phyloP scores from a whole-genome alignment of 768 basidiomycete genomes.

The Paxillus ammoniavirescens region DNA sequence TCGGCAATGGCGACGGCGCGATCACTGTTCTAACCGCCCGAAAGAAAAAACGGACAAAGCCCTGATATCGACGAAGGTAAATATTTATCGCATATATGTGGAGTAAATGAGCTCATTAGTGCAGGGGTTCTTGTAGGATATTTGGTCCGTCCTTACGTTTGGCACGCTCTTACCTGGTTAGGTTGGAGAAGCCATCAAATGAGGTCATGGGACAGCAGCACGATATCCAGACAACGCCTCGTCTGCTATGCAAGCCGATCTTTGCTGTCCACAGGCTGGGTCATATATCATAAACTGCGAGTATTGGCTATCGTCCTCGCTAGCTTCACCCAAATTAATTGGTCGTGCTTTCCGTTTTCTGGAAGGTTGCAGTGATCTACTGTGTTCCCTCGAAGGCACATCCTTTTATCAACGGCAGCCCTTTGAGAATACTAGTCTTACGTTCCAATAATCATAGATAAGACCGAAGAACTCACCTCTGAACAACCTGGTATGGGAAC shows the following conservation, averaged over 20 bases:
- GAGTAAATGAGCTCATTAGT: slow-evolving; percentile 4
- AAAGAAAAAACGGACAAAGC: slow-evolving; percentile 45
- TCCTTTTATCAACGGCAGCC: not conserved
- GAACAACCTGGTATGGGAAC: not conserved
- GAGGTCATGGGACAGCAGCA: slow-evolving; percentile 3
- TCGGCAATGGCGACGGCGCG: slow-evolving; percentile 15
- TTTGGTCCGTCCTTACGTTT: slow-evolving; percentile 18
- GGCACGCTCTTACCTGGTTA: not conserved
- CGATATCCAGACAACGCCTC: not conserved
- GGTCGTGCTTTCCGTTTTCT: slow-evolving; percentile 14
- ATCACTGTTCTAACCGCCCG: slow-evolving; percentile 64
- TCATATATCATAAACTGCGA: not conserved
- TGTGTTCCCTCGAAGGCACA: not conserved
- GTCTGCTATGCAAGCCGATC: not conserved
- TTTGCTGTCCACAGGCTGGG: not conserved
- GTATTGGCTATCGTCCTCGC: not conserved
- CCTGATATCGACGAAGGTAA: slow-evolving; percentile 11
- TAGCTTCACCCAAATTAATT: slow-evolving; percentile 11
- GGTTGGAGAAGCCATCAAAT: not conserved
- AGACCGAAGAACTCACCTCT: slow-evolving; percentile 1
- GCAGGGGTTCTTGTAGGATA: slow-evolving; percentile 2
- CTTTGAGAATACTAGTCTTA: not conserved
- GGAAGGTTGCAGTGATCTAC: slow-evolving; percentile 10
- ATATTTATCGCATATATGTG: slow-evolving; percentile 3
- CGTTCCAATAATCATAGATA: slow-evolving; percentile 7